Evolutionary conservation across 2,329 filamentous ascomycete species (phyloP).

Genomic region (Fonsecaea monophora): DNA sequence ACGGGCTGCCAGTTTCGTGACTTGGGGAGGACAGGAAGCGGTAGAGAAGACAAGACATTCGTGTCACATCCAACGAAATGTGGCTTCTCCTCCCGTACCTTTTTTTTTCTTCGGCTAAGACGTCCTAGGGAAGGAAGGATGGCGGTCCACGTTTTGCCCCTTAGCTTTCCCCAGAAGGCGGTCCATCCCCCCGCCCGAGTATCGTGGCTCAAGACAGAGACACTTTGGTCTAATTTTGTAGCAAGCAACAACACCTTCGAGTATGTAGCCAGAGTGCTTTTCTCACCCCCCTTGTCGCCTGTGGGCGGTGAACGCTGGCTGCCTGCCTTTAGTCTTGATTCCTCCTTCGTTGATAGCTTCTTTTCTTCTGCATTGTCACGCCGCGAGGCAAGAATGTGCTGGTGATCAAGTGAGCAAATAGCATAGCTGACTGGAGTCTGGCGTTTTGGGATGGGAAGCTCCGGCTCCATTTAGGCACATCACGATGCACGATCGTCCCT

Average conservation of each 20-base stretch:
- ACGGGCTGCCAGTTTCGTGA: conserved; percentile 17
- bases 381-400: conserved; percentile 20
- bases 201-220: conserved; percentile 9
- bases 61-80: conserved; percentile 9
- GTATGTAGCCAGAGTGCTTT: background rate
- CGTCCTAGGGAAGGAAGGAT: background rate
- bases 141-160: conserved; percentile 3
- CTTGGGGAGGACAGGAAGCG: conserved; percentile 2
- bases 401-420: conserved; percentile 21
- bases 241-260: background rate
- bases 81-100: conserved; percentile 1
- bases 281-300: background rate
- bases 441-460: conserved; percentile 14
- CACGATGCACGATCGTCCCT: conserved; percentile 29
- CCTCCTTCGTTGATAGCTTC: conserved; percentile 2
- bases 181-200: background rate
- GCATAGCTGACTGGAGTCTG: conserved; percentile 28
- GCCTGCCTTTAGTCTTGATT: background rate
- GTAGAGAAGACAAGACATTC: conserved; percentile 7
- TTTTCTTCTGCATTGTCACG: conserved; percentile 30
- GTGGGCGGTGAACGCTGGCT: background rate
- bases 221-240: background rate
- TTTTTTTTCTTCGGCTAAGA: background rate
- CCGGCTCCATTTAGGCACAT: conserved; percentile 22
- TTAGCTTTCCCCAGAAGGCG: conserved; percentile 17